Conservation (phyloP, 2,329 filamentous ascomycete species). For the Onygenales sp. region DNA sequence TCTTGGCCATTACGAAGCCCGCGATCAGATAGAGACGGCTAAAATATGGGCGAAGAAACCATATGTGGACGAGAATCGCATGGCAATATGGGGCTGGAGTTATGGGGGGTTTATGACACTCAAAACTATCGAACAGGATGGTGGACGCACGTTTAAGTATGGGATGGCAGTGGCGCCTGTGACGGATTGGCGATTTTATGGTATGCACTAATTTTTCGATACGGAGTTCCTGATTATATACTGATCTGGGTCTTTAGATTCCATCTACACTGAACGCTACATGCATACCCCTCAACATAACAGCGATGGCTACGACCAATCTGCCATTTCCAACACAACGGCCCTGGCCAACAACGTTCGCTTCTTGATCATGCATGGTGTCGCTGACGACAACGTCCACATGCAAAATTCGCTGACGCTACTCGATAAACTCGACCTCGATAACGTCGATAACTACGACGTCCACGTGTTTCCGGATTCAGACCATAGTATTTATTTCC, state of each 20-base stretch:
- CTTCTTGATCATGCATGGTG: constrained; percentile 91
- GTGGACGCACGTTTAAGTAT: constrained; percentile 81
- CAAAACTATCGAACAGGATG: constrained; percentile 89
- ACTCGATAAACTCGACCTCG: constrained; percentile 76
- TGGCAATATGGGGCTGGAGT: constrained; percentile 98
- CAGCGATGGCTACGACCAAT: constrained; percentile 61
- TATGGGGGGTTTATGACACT: constrained; percentile 93
- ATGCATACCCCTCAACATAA: constrained; percentile 93
- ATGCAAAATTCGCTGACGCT: constrained; percentile 87
- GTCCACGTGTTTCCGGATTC: constrained; percentile 94
- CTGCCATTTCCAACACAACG: constrained; percentile 63
- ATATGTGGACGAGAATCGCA: constrained; percentile 71
- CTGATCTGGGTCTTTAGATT: constrained; percentile 44
- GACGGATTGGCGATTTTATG: constrained; percentile 95
- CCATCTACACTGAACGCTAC: constrained; percentile 89
- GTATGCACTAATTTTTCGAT: constrained; percentile 21
- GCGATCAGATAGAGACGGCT: constrained; percentile 84
- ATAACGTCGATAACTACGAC: constrained; percentile 82
- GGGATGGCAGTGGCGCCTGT: constrained; percentile 97
- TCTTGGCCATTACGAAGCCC: constrained; percentile 73
- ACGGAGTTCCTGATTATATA: neutral
- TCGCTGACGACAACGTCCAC: constrained; percentile 96
- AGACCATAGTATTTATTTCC: constrained; percentile 90
- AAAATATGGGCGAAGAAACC: constrained; percentile 70
- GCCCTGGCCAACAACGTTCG: constrained; percentile 68